A percentile compares a stretch with the other conserved stretches of the same genome.
Conservation (phyloP, 768 basidiomycete species). For the Leucosporidium scottii region DNA sequence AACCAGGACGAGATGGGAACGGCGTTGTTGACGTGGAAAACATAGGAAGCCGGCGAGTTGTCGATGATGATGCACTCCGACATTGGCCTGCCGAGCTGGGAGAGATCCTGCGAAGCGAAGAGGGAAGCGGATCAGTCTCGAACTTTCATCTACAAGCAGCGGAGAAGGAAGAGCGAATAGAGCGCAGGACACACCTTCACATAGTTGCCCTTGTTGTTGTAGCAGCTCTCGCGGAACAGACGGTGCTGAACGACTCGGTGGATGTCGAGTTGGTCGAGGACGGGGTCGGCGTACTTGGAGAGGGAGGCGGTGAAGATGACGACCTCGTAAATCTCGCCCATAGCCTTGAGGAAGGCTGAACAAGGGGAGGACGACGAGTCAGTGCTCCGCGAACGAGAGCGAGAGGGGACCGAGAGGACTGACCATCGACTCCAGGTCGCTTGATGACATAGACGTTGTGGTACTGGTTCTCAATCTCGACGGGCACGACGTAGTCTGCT, state of each 20-base stretch:
- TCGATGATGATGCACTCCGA: conserved; percentile 94
- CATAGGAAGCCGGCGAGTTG: conserved; percentile 97
- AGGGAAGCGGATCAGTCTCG: not conserved
- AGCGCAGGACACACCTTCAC: conserved; percentile 64
- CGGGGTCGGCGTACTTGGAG: conserved; percentile 99
- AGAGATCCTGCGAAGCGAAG: conserved; percentile 63
- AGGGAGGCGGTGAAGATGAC: conserved; percentile 97
- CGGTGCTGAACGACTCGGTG: conserved; percentile 89
- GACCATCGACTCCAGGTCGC: conserved; percentile 85
- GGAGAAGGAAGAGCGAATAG: not conserved
- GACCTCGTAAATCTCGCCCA: conserved; percentile 97
- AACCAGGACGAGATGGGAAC: conserved; percentile 99
- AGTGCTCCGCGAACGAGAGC: not conserved
- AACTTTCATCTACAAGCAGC: not conserved
- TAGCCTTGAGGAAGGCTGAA: conserved; percentile 74
- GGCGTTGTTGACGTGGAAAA: conserved; percentile 98
- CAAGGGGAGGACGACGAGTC: not conserved
- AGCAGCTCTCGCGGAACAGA: conserved; percentile 95
- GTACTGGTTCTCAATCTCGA: conserved; percentile 96
- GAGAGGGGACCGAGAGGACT: not conserved
- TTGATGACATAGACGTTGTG: conserved; percentile 99
- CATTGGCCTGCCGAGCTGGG: conserved; percentile 90
- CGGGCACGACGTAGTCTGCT: conserved; percentile 96
- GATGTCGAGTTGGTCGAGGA: conserved; percentile 90
- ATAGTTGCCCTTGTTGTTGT: conserved; percentile 98